phyloP scores from a whole-genome alignment of 2,329 filamentous ascomycete genomes.

The Ophiostoma australiae region DNA sequence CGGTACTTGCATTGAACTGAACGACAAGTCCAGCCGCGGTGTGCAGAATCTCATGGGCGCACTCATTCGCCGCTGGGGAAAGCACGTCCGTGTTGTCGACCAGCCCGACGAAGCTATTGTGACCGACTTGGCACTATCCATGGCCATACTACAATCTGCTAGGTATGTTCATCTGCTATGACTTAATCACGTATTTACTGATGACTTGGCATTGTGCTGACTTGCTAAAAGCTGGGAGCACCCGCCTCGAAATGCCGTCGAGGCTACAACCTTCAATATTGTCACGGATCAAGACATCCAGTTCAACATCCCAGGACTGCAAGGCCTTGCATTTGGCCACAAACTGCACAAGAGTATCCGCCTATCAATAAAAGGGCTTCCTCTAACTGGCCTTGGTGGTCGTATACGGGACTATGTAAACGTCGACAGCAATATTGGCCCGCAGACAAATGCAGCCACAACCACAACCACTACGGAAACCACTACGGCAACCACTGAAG shows the following conservation, averaged over 20 bases:
- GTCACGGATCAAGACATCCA: neutral
- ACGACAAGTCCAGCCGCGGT: slow-evolving; percentile 13
- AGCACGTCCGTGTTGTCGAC: slow-evolving; percentile 32
- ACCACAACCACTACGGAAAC: neutral
- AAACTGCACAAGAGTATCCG: slow-evolving; percentile 11
- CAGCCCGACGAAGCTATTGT: slow-evolving; percentile 17
- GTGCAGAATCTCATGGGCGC: slow-evolving; percentile 16
- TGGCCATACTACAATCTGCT: slow-evolving; percentile 2
- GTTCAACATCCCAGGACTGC: slow-evolving; percentile 19
- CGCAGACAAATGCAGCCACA: neutral
- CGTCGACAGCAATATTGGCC: neutral
- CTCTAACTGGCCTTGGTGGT: slow-evolving; percentile 18
- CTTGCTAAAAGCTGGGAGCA: slow-evolving; percentile 15
- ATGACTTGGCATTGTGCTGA: neutral
- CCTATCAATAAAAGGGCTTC: slow-evolving; percentile 10
- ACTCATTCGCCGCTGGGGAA: slow-evolving; percentile 1
- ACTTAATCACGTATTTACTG: neutral
- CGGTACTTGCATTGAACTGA: neutral
- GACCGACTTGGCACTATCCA: neutral
- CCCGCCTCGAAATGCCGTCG: neutral
- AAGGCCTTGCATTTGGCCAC: slow-evolving; percentile 22
- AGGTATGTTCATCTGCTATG: neutral
- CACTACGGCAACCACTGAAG: neutral
- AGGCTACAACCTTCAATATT: neutral
- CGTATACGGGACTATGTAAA: slow-evolving; percentile 15